phyloP scores from a whole-genome alignment of 306 rosid species.

The Mimosa bimucronata region DNA sequence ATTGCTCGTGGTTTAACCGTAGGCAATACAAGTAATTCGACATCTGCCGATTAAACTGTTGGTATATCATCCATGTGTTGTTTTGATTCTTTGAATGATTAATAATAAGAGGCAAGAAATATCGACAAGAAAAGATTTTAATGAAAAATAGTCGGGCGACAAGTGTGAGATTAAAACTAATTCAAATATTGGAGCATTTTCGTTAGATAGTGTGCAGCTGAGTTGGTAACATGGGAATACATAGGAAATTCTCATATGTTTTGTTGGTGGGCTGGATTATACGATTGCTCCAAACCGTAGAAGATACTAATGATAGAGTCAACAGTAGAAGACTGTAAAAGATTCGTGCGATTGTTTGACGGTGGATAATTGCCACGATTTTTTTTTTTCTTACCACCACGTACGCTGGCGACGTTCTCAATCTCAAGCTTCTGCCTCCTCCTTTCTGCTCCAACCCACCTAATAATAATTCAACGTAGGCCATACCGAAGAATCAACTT shows the following conservation, averaged over 20 bases:
- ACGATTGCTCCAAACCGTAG: conserved; percentile 25
- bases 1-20: no score
- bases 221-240: no score
- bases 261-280: neutral
- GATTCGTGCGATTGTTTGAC: conserved; percentile 38
- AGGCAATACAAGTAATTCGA: neutral
- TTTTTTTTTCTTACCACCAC: no score
- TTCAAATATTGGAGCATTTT: no score
- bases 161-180: no score
- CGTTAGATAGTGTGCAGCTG: no score
- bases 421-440: no score
- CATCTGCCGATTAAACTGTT: neutral
- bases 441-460: conserved; percentile 8
- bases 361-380: neutral
- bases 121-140: no score
- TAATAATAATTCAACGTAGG: conserved; percentile 60
- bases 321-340: conserved; percentile 27
- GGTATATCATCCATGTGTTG: neutral
- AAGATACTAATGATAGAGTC: conserved; percentile 20
- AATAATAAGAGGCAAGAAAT: neutral
- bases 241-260: neutral
- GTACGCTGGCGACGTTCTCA: no score
- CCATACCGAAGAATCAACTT: conserved; percentile 23
- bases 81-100: neutral
- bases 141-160: no score